These are phyloP conservation scores for Pyrrhoderma lamaoense DNA, from an alignment of 1,284 basidiomycete species.

Conservation along the genomic window DNA sequence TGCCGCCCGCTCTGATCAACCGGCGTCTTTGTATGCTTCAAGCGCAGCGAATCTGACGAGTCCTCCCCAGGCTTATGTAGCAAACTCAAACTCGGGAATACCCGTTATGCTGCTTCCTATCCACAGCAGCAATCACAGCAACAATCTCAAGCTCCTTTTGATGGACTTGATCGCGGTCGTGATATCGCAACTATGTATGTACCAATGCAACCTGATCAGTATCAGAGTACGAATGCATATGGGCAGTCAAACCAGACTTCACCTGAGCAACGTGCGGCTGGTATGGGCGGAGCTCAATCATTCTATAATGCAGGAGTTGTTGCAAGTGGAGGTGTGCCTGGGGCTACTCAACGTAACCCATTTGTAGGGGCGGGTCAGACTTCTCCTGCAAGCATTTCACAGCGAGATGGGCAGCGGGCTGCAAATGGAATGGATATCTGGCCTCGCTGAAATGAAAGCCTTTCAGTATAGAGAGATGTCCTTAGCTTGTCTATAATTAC, in stretches of 20 bases:
- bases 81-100: constrained; percentile 42
- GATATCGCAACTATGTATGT: constrained; percentile 65
- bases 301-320: constrained; percentile 65
- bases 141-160: constrained; percentile 37
- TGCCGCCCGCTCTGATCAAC: constrained; percentile 47
- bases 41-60: constrained; percentile 51
- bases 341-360: constrained; percentile 47
- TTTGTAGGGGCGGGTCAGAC: constrained; percentile 29
- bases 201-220: constrained; percentile 75
- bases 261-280: constrained; percentile 26
- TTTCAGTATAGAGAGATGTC: background rate
- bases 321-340: constrained; percentile 34
- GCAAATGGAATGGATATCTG: constrained; percentile 68
- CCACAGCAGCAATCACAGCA: constrained; percentile 27
- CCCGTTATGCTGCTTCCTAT: constrained; percentile 52
- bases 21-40: constrained; percentile 36
- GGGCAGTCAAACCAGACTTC: constrained; percentile 31
- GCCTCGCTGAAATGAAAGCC: constrained; percentile 47
- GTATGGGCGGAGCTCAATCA: constrained; percentile 47
- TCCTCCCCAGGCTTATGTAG: constrained; percentile 62
- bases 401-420: constrained; percentile 50
- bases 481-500: background rate
- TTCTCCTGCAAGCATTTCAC: constrained; percentile 32
- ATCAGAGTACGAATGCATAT: constrained; percentile 39
- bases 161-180: constrained; percentile 47